Evolutionary conservation across 78 protist species (phyloP).

Genomic region (Dictyostelium firmibasis): DNA sequence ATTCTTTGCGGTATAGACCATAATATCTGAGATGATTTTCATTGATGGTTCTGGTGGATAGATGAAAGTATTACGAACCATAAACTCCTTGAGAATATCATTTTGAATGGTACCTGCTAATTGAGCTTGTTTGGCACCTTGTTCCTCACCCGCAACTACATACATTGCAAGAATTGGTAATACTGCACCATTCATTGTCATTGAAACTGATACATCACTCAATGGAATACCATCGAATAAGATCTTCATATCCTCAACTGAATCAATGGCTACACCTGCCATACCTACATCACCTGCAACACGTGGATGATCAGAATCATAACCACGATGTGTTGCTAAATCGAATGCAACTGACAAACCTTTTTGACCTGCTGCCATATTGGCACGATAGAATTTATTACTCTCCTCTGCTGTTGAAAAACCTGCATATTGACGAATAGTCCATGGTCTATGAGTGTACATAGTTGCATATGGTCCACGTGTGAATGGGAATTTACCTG

Average conservation of each 20-base stretch:
- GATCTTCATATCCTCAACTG: constrained; percentile 96
- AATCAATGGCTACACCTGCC: constrained; percentile 99
- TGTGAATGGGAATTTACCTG: constrained; percentile 96
- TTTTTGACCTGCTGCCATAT: constrained; percentile 94
- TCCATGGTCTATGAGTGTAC: constrained; percentile 97
- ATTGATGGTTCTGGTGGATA: constrained; percentile 98
- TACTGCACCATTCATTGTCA: constrained; percentile 99
- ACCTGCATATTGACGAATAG: constrained; percentile 97
- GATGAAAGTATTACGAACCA: constrained; percentile 97
- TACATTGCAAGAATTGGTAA: constrained; percentile 97
- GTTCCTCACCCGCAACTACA: constrained; percentile 94
- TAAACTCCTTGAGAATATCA: constrained; percentile 96
- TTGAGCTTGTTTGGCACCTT: constrained; percentile 90
- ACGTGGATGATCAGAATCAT: constrained; percentile 97
- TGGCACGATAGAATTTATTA: constrained; percentile 93
- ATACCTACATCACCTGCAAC: constrained; percentile 98
- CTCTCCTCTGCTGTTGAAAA: constrained; percentile 97
- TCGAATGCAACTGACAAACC: constrained; percentile 99
- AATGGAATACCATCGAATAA: constrained; percentile 71
- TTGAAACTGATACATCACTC: constrained; percentile 89
- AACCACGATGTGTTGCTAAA: constrained; percentile 98
- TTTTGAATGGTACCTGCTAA: constrained; percentile 98
- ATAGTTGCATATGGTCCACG: constrained; percentile 98
- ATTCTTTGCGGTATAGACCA: constrained; percentile 92
- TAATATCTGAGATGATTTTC: constrained; percentile 96